Evolutionary conservation across 208 protist genomes (phyloP).

Genomic region (Acanthamoeba castellanii): DNA sequence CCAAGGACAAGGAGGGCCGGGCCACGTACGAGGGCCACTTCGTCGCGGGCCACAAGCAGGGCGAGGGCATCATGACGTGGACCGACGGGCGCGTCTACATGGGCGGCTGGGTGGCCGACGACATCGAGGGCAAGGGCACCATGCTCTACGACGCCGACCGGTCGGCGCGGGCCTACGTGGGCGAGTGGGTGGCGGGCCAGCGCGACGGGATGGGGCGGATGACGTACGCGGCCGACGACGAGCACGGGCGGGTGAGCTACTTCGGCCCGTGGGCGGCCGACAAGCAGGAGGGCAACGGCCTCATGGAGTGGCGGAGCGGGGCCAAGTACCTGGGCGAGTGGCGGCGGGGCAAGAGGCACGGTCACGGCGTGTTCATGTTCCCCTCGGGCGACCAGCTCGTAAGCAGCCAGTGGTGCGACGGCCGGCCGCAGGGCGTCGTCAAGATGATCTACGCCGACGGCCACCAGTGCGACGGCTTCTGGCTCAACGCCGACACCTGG

Average conservation of each 20-base stretch:
- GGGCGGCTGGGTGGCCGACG: not conserved
- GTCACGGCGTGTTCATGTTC: constrained; percentile 47
- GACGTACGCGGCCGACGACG: constrained; percentile 10
- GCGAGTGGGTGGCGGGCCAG: constrained; percentile 35
- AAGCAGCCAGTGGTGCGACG: not conserved
- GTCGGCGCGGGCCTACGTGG: not conserved
- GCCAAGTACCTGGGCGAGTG: constrained; percentile 55
- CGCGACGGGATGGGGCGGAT: constrained; percentile 34
- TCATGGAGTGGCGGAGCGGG: constrained; percentile 57
- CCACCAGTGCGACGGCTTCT: not conserved
- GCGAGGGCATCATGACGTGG: constrained; percentile 22
- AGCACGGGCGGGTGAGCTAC: constrained; percentile 21
- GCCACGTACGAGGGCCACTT: not conserved
- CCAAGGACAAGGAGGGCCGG: not conserved
- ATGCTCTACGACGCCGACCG: constrained; percentile 3
- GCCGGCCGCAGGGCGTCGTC: not conserved
- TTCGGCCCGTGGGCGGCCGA: not conserved
- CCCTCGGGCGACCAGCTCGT: constrained; percentile 42
- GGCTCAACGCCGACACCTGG: constrained; percentile 55
- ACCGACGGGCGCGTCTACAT: not conserved
- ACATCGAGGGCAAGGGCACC: constrained; percentile 19
- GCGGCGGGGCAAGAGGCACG: constrained; percentile 5
- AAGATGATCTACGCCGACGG: not conserved
- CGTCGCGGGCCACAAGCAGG: constrained; percentile 7
- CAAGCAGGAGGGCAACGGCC: constrained; percentile 1